Base-by-base conservation (phyloP, 345 rosid species). In the Brassica cretica region DNA sequence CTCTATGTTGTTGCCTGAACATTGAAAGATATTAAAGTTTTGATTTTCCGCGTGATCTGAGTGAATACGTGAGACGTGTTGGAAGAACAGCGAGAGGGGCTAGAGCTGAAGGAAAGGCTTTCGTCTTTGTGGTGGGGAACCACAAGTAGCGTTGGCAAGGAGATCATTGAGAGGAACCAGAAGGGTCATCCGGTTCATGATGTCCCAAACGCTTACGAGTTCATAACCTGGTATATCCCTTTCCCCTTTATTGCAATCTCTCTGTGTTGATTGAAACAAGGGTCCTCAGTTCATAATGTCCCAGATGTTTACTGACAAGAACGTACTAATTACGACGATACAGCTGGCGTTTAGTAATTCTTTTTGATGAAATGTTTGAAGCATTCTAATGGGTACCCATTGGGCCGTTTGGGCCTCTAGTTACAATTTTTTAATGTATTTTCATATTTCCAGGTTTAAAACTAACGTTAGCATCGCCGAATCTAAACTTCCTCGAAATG, bases 1-100 rank as follows among this genome's bases (percentile, higher is more conserved):
- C 41, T 62, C 53, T 29, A 62, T 73, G 18, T 11, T 75, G 10
- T 1, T 46, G 41, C 41, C 29, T 44, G 10, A 80, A 64, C 65
- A 21, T 32, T 53, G 61, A 70, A 46, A 63, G 55, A 60, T 33
- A 1, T 2, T 21, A n/a, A 33, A 5, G 16, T 30, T 14, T 29
- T 41, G 95, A 94, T 82, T 94, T 87, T 27, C 97, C 95, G 0
- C 95, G 93, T 3, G 97, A 94, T 73, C 98, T 93, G 14, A 94
- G 98, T 44, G 97, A 94, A 84, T 92, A 92, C 8, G 97, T 94
- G 9, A 91, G 93, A 2, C 92, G 97, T 61, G 97, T 94, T 44
- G 97, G 98, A 84, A 89, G 97, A 84, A 92, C 97, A 29, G 98
- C 98, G 6, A 87, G 98, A 85, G 98, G 97, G 8, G 97, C 93